Percentiles rank a stretch among this genome's conserved stretches.
Conservation (phyloP, 805 yeast genomes). For the Debaryomyces prosopidis region DNA sequence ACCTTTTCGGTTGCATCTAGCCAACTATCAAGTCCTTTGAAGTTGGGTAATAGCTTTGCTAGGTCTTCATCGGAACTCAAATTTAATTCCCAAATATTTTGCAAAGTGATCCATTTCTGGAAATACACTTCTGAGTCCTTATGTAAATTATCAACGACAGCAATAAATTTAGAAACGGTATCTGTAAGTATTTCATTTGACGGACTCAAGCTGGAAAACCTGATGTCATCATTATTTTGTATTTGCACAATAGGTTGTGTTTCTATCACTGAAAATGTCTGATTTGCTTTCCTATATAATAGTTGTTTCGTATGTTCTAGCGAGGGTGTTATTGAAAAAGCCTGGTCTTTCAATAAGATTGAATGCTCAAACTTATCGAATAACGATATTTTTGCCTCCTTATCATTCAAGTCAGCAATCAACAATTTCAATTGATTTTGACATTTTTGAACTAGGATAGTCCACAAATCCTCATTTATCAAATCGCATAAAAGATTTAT, state of each 20-base stretch:
- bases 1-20: slow-evolving; percentile 44
- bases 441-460: slow-evolving; percentile 21
- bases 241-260: slow-evolving; percentile 11
- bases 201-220: not conserved
- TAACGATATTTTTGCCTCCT: not conserved
- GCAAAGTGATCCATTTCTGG: slow-evolving; percentile 54
- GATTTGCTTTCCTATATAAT: slow-evolving; percentile 22
- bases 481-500: slow-evolving; percentile 17
- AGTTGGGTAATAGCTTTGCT: slow-evolving; percentile 18
- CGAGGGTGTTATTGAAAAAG: slow-evolving; percentile 41
- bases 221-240: not conserved
- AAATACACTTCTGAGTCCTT: slow-evolving; percentile 36
- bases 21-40: slow-evolving; percentile 44
- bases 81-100: slow-evolving; percentile 55
- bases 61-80: slow-evolving; percentile 44
- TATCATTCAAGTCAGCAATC: not conserved
- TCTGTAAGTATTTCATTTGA: not conserved
- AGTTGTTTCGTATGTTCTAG: slow-evolving; percentile 35
- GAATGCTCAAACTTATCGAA: slow-evolving; percentile 22
- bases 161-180: slow-evolving; percentile 2
- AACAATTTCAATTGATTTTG: slow-evolving; percentile 7
- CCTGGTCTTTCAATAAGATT: slow-evolving; percentile 36
- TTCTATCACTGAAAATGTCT: slow-evolving; percentile 17
- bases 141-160: slow-evolving; percentile 31
- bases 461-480: slow-evolving; percentile 24